Evolutionary conservation across 2,329 filamentous ascomycete genomes (phyloP).

Genomic region (Neonectria coccinea): DNA sequence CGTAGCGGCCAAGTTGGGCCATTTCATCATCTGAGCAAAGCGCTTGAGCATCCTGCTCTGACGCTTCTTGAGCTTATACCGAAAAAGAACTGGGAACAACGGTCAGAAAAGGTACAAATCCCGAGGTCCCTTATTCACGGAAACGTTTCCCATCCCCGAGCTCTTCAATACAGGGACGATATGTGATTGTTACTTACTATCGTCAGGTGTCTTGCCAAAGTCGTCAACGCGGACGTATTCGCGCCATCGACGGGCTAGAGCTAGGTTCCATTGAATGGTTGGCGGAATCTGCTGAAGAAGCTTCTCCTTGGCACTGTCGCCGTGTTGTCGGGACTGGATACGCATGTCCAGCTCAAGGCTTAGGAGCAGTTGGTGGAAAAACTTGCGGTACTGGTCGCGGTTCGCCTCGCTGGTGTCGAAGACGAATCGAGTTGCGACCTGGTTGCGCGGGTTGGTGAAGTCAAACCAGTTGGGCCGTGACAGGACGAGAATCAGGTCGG

Average conservation of each 20-base stretch:
- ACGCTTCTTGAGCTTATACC: constrained; percentile 72
- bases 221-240: constrained; percentile 76
- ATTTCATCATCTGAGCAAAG: constrained; percentile 80
- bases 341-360: constrained; percentile 78
- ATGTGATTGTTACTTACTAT: constrained; percentile 53
- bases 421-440: constrained; percentile 80
- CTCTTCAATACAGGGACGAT: neutral
- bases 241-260: constrained; percentile 78
- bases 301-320: constrained; percentile 73
- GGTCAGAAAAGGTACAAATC: constrained; percentile 2
- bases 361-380: constrained; percentile 82
- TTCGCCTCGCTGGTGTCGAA: constrained; percentile 70
- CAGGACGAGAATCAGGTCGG: constrained; percentile 76
- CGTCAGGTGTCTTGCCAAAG: constrained; percentile 64
- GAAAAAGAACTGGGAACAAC: constrained; percentile 63
- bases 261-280: constrained; percentile 78
- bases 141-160: neutral
- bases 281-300: constrained; percentile 74
- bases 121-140: neutral
- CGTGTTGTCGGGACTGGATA: constrained; percentile 72
- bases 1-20: constrained; percentile 77
- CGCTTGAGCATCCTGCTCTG: constrained; percentile 76
- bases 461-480: constrained; percentile 79
- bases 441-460: constrained; percentile 76
- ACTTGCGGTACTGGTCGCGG: constrained; percentile 69